Evolutionary conservation across 148 eudicot genomes (phyloP).

Genomic region (Camellia granthamiana): DNA sequence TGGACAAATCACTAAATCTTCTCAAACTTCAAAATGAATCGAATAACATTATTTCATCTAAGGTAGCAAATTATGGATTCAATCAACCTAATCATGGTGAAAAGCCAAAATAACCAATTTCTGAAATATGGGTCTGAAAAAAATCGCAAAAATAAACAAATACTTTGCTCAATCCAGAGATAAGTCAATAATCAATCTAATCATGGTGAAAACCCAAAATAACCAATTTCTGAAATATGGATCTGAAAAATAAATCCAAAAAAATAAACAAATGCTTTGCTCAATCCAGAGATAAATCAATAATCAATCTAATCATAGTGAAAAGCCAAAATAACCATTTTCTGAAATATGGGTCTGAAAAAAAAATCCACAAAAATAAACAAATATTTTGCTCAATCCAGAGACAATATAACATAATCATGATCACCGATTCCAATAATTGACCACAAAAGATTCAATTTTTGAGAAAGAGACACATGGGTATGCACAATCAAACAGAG

Average conservation of each 20-base stretch:
- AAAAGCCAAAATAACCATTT: background rate
- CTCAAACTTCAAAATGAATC: too few species aligned
- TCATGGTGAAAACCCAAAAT: background rate
- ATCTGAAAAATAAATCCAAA: background rate
- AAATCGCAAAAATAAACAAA: background rate
- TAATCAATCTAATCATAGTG: too few species aligned
- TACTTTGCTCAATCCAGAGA: background rate
- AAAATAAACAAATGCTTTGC: background rate
- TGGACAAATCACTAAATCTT: too few species aligned
- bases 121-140: background rate
- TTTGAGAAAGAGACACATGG: background rate
- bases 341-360: background rate
- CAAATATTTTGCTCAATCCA: background rate
- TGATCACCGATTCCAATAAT: background rate
- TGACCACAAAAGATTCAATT: conserved; percentile 2
- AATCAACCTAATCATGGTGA: background rate
- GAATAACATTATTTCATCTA: too few species aligned
- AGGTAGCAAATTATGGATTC: too few species aligned
- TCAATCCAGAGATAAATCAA: background rate
- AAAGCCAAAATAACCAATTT: background rate
- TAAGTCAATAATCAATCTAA: too few species aligned
- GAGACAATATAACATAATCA: background rate
- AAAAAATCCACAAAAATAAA: background rate
- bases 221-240: background rate
- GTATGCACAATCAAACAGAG: background rate